Percentiles rank a stretch among this genome's conserved stretches.
Evolutionary conservation across 257 asterid genomes (phyloP).

Genomic region (Mitragyna speciosa): DNA sequence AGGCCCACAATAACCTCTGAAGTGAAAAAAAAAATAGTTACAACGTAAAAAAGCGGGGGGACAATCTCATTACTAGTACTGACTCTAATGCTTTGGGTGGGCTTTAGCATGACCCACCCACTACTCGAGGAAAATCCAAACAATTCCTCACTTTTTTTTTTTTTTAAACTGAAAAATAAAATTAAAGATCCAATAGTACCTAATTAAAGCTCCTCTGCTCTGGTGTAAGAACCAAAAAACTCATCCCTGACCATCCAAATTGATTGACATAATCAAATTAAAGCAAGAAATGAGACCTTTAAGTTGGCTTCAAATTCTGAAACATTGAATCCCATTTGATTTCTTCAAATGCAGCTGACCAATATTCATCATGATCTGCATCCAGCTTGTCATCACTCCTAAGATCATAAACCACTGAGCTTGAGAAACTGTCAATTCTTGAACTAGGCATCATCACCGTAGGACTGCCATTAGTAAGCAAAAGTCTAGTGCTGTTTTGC

Average conservation of each 20-base stretch:
- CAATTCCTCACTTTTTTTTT: not conserved
- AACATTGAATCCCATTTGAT: slow-evolving; percentile 77
- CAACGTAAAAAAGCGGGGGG: slow-evolving; percentile 11
- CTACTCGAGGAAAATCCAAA: slow-evolving; percentile 1
- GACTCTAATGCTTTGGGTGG: slow-evolving; percentile 18
- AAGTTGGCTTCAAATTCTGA: slow-evolving; percentile 77
- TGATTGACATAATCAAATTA: not conserved
- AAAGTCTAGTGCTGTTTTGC: slow-evolving; percentile 29
- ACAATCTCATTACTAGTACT: slow-evolving; percentile 21
- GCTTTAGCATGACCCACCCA: slow-evolving; percentile 12
- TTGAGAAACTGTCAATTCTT: slow-evolving; percentile 50
- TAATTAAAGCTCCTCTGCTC: not conserved
- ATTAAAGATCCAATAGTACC: not conserved
- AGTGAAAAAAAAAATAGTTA: slow-evolving; percentile 7
- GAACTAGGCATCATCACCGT: slow-evolving; percentile 41
- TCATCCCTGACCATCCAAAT: slow-evolving; percentile 45
- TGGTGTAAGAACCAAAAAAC: slow-evolving; percentile 50
- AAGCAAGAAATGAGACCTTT: not conserved
- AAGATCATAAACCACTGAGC: slow-evolving; percentile 34
- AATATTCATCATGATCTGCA: slow-evolving; percentile 35
- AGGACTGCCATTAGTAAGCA: slow-evolving; percentile 70
- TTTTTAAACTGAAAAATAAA: not conserved
- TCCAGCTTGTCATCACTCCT: slow-evolving; percentile 21
- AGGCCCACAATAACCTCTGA: slow-evolving; percentile 4
- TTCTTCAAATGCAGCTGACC: slow-evolving; percentile 55